Base-by-base conservation (phyloP, 192 early-diverging fungal species). In the Phlyctochytrium arcticum region DNA sequence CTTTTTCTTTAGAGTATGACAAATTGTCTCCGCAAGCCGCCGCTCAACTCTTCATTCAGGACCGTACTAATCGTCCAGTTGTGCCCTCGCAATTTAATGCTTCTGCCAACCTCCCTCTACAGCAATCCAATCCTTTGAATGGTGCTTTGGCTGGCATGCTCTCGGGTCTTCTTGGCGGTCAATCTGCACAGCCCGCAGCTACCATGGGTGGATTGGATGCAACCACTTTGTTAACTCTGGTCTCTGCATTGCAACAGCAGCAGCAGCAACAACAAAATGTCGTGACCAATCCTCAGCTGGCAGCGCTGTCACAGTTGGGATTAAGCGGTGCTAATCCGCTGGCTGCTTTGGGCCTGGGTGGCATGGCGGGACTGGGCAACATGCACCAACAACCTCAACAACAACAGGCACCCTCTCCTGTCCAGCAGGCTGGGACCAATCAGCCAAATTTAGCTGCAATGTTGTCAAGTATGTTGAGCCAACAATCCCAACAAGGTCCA, bases 1-100 rank as follows among this genome's bases (percentile, higher is more conserved):
- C n/a, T n/a, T n/a, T n/a, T n/a, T n/a, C 3, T 19, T 19, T 57
- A 80, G 79, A 78, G 44, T 80, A 80, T 47, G 76, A 80, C 23
- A 70, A 74, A 27, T 48, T 75, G 29, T 54, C 44, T 21, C 29
- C 69, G 35, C 70, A 80, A 53, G 48, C 57, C 24, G 79, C 71
- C 4, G 68, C 69, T 32, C 42, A 44, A 15, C 26, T 78, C 9
- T 56, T 80, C 19, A 34, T 74, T 12, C 70, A 72, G 30, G 77
- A 79, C 31, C 51, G 69, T 3, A 31, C 36, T 9, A 39, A 42
- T 19, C 63, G 36, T 42, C 68, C 58, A 36, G 44, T 44, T 48
- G 68, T 32, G 30, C 67, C 50, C 19, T 64, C 44, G 36, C 51
- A 12, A 39, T 36, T 65, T 27, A 23, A 37, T 15, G 49, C 21